Base-by-base conservation (phyloP, 106 monocot genomes). In the Platanthera guangdongensis region DNA sequence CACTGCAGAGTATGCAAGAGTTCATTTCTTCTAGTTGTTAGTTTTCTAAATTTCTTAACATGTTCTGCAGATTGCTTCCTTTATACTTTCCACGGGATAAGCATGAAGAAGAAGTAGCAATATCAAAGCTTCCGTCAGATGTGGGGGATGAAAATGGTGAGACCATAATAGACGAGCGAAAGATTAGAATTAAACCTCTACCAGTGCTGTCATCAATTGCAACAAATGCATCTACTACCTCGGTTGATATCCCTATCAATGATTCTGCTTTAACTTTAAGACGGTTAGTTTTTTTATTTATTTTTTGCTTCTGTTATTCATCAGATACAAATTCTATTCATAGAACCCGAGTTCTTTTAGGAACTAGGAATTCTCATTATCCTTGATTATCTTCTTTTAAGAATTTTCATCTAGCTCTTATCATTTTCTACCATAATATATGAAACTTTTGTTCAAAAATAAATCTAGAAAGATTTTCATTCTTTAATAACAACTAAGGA, bases 91-190 rank as follows among this genome's bases (percentile, higher is more conserved):
- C 99, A 13, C 81, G 99, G 71, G 99, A 99, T 81, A 92, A 99
- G 74, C 89, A 90, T 78, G 99, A 99, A 84, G 99, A 99, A 84
- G 94, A 94, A 74, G 67, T 99, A 30, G 99, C 99, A 72, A 53
- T 88, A 51, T 94, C 90, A 52, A 99, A 99, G 78, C 92, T 99
- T 85, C 99, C 99, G 67, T 88, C 99, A 62, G 99, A 99, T 87
- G 99, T 99, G 5, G 99, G 99, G 62, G 99, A 99, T 85, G 99
- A 99, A 83, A 99, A 99, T 90, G 99, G 99, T 46, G 99, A 94
- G 83, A 94, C 94, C 39, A 79, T 86, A 72, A 94, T 99, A 51
- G 94, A 99, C 81, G 99, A 99, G 84, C 81, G 99, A 22, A 99
- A 99, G 84, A 99, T 99, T 47, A 86, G 99, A 84, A 99, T 99